A percentile compares a stretch with the other conserved stretches of the same genome.
phyloP scores from a whole-genome alignment of 140 eudicot species.

The Oenanthe javanica region DNA sequence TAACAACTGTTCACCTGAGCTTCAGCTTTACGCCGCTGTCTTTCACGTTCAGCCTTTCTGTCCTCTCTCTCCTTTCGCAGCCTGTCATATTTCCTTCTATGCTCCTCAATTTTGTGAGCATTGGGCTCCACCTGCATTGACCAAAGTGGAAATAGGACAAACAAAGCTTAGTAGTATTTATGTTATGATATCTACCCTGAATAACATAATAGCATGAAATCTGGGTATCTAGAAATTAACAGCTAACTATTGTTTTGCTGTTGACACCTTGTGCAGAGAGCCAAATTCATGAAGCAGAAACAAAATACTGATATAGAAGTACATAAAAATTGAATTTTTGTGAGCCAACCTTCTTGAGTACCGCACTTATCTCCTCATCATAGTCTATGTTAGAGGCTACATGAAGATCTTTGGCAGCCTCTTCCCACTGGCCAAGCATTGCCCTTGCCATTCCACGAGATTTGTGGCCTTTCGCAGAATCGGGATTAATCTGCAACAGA shows the following conservation, averaged over 20 bases:
- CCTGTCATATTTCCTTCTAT: conserved; percentile 83
- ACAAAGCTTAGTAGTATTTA: not conserved
- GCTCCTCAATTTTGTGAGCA: conserved; percentile 93
- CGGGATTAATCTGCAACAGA: conserved; percentile 68
- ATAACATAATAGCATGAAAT: not conserved
- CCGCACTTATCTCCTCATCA: conserved; percentile 86
- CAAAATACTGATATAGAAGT: not conserved
- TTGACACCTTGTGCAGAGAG: not conserved
- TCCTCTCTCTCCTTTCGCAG: conserved; percentile 81
- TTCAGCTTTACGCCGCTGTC: conserved; percentile 78
- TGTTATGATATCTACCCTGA: not conserved
- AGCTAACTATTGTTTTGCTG: not conserved
- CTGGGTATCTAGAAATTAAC: not conserved
- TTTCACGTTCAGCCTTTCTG: conserved; percentile 59
- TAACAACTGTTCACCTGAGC: conserved; percentile 48
- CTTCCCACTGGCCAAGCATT: conserved; percentile 93
- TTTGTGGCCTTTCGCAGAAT: conserved; percentile 97
- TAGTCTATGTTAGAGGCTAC: conserved; percentile 84
- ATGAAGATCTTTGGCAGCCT: conserved; percentile 97
- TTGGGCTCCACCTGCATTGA: conserved; percentile 82
- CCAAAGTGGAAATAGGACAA: not conserved
- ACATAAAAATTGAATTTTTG: not conserved
- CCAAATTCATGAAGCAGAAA: not conserved
- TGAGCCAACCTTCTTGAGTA: conserved; percentile 73
- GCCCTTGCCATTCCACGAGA: conserved; percentile 91